A percentile compares a stretch with the other conserved stretches of the same genome.
Conservation (phyloP, 2,329 filamentous ascomycete genomes). For the Aspergillus ibericus region DNA sequence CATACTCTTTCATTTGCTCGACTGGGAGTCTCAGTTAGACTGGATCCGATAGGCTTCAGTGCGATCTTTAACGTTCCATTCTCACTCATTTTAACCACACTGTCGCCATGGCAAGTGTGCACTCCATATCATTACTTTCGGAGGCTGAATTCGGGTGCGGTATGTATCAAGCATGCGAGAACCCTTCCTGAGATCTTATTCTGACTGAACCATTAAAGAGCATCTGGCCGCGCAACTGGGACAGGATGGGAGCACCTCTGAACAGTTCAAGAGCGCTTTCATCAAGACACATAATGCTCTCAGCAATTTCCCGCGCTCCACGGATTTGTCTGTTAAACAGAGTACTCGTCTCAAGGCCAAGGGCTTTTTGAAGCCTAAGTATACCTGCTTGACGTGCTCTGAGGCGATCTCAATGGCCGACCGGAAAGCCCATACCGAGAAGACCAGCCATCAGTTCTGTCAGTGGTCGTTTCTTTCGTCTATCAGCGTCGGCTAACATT, state of each 20-base stretch:
- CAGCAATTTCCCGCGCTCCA: conserved; percentile 28
- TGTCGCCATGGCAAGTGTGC: conserved; percentile 36
- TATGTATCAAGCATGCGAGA: conserved; percentile 24
- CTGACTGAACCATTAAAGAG: conserved; percentile 31
- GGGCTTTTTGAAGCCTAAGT: conserved; percentile 39
- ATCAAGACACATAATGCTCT: conserved; percentile 33
- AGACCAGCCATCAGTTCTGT: conserved; percentile 45
- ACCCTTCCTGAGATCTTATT: background rate
- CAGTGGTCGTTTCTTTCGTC: conserved; percentile 14
- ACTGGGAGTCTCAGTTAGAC: background rate
- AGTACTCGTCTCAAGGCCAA: conserved; percentile 23
- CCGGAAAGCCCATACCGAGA: conserved; percentile 37
- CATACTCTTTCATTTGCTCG: background rate
- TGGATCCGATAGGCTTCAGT: background rate
- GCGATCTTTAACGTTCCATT: background rate
- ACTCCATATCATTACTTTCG: conserved; percentile 34
- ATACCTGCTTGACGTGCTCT: conserved; percentile 41
- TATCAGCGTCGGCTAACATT: conserved; percentile 8
- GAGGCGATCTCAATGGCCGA: conserved; percentile 32
- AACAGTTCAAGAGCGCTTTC: conserved; percentile 37
- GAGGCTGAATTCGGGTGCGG: conserved; percentile 45
- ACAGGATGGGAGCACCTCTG: conserved; percentile 33
- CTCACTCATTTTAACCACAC: background rate
- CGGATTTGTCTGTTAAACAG: conserved; percentile 19
- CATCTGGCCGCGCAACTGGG: conserved; percentile 39